These are phyloP conservation scores for Cucumis cinereus DNA, from an alignment of 306 rosid genomes.

Conservation along the genomic window DNA sequence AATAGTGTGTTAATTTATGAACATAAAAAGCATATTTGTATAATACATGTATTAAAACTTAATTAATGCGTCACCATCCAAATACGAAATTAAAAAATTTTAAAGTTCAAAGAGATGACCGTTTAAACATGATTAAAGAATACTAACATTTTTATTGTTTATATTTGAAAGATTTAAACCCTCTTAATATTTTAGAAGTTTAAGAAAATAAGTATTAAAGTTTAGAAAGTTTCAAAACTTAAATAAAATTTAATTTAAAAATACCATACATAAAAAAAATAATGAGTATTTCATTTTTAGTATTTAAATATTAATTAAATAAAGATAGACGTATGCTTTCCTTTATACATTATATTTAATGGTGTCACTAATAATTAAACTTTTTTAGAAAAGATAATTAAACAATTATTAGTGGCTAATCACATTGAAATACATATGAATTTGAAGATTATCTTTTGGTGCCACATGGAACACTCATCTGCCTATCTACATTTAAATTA, in stretches of 20 bases:
- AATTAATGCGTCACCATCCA: too few species aligned
- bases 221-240: background rate
- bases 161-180: too few species aligned
- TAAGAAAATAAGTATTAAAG: background rate
- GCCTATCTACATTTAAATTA: background rate
- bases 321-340: background rate
- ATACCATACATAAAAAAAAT: too few species aligned
- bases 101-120: too few species aligned
- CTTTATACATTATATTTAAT: background rate
- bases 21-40: too few species aligned
- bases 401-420: background rate
- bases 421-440: background rate
- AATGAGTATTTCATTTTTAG: background rate
- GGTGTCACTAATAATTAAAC: background rate
- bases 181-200: too few species aligned
- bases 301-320: background rate
- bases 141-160: too few species aligned
- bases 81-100: too few species aligned
- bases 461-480: background rate
- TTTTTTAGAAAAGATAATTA: background rate
- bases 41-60: too few species aligned
- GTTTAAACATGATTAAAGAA: too few species aligned
- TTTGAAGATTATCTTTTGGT: background rate
- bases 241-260: background rate
- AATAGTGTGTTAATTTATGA: too few species aligned